Conservation (phyloP, 1,139 yeast genomes). For the Geotrichum cucujoidarum region DNA sequence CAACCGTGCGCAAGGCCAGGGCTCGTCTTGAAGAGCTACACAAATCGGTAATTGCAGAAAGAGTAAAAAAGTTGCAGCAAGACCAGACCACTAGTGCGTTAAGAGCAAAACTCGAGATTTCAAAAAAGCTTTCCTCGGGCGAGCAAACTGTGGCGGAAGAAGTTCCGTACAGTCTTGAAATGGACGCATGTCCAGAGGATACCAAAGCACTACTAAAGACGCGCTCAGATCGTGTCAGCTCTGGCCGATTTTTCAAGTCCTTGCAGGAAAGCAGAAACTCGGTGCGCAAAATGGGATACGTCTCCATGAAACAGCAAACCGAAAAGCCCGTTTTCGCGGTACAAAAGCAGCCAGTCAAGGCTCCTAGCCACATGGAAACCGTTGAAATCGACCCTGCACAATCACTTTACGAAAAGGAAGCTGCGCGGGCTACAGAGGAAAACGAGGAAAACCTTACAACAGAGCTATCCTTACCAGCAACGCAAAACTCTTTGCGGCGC, state of each 20-base stretch:
- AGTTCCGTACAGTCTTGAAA: slow-evolving; percentile 19
- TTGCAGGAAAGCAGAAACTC: background rate
- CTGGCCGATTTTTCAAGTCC: slow-evolving; percentile 8
- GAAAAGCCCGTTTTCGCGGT: slow-evolving; percentile 13
- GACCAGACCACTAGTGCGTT: slow-evolving; percentile 21
- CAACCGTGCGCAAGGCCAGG: slow-evolving; percentile 28
- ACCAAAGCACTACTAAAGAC: background rate
- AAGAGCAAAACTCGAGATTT: slow-evolving; percentile 15
- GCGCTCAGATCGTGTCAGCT: background rate
- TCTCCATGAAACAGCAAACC: slow-evolving; percentile 14
- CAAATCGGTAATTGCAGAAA: slow-evolving; percentile 20
- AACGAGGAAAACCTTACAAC: slow-evolving; percentile 17
- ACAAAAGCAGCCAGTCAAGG: background rate
- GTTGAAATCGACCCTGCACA: slow-evolving; percentile 3
- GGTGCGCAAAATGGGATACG: slow-evolving; percentile 10
- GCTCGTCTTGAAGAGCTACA: slow-evolving; percentile 23
- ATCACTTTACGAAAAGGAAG: slow-evolving; percentile 9
- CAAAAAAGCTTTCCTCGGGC: slow-evolving; percentile 5
- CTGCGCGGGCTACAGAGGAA: slow-evolving; percentile 12
- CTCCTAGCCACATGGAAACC: background rate
- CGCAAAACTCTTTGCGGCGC: slow-evolving; percentile 24
- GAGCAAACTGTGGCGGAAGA: slow-evolving; percentile 1
- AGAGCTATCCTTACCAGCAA: slow-evolving; percentile 19
- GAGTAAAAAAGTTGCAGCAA: slow-evolving; percentile 21
- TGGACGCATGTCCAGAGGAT: slow-evolving; percentile 19